Percentiles rank a stretch among this genome's conserved stretches.
These are phyloP conservation scores for Candida neerlandica DNA, from an alignment of 1,139 yeast genomes.

Conservation along the genomic window DNA sequence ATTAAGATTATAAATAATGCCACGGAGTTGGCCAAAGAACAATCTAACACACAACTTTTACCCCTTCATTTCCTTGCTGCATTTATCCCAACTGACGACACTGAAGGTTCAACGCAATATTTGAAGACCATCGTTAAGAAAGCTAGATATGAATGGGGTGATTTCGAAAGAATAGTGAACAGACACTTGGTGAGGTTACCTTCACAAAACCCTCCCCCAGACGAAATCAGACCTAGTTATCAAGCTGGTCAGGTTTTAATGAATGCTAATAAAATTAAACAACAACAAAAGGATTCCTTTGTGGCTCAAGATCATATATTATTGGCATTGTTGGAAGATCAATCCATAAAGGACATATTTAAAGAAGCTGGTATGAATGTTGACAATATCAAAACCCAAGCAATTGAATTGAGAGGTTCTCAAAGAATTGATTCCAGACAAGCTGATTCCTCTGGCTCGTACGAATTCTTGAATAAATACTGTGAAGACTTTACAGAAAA, in stretches of 20 bases:
- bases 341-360: conserved; percentile 68
- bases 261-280: conserved; percentile 72
- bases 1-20: conserved; percentile 79
- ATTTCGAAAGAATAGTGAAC: conserved; percentile 78
- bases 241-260: conserved; percentile 70
- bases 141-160: conserved; percentile 86
- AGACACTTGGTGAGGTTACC: conserved; percentile 82
- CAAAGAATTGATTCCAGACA: conserved; percentile 91
- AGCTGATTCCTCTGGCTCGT: conserved; percentile 86
- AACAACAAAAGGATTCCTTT: conserved; percentile 86
- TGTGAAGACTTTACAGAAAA: conserved; percentile 91
- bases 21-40: conserved; percentile 78
- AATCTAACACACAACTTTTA: conserved; percentile 76
- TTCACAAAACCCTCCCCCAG: conserved; percentile 85
- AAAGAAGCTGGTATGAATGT: conserved; percentile 71
- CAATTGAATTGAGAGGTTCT: conserved; percentile 84
- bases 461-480: conserved; percentile 84
- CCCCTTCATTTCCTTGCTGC: conserved; percentile 94
- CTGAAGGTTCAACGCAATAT: conserved; percentile 68
- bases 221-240: conserved; percentile 68
- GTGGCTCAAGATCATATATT: conserved; percentile 94
- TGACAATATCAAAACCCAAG: conserved; percentile 76
- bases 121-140: conserved; percentile 84
- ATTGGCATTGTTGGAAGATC: conserved; percentile 81
- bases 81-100: conserved; percentile 70